Percentiles rank a stretch among this genome's conserved stretches.
Evolutionary conservation across 108 stramenopile genomes (phyloP).

Genomic region (Cyclotella atomus): DNA sequence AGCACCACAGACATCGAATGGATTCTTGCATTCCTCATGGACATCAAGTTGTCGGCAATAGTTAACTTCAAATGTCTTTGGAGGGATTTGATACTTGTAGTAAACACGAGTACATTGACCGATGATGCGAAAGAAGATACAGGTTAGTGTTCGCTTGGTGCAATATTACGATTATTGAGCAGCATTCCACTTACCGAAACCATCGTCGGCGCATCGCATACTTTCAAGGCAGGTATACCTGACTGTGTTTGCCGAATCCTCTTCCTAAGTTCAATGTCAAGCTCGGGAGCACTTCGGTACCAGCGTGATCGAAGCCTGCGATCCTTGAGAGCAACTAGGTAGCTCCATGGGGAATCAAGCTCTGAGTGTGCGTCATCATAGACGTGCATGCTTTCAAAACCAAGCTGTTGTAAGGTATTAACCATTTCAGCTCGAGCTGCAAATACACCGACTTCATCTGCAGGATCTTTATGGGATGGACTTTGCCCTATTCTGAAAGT

Average conservation of each 20-base stretch:
- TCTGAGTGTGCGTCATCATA: constrained; percentile 32
- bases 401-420: constrained; percentile 13
- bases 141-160: no score
- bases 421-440: constrained; percentile 7
- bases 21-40: background rate
- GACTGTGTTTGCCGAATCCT: constrained; percentile 32
- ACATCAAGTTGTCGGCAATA: constrained; percentile 16
- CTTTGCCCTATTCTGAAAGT: background rate
- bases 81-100: constrained; percentile 38
- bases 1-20: constrained; percentile 11
- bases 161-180: no score
- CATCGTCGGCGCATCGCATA: constrained; percentile 37
- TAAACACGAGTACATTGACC: no score
- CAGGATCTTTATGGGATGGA: constrained; percentile 1
- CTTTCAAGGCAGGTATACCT: constrained; percentile 15
- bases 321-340: constrained; percentile 36
- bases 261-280: constrained; percentile 24
- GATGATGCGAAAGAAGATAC: no score
- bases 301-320: constrained; percentile 25
- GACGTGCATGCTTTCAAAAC: constrained; percentile 43
- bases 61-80: constrained; percentile 24
- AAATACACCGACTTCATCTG: constrained; percentile 6
- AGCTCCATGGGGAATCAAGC: constrained; percentile 36
- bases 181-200: no score
- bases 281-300: constrained; percentile 27